A percentile compares a stretch with the other conserved stretches of the same genome.
Conservation (phyloP, 2,329 filamentous ascomycete species). For the Fusarium zealandicum region DNA sequence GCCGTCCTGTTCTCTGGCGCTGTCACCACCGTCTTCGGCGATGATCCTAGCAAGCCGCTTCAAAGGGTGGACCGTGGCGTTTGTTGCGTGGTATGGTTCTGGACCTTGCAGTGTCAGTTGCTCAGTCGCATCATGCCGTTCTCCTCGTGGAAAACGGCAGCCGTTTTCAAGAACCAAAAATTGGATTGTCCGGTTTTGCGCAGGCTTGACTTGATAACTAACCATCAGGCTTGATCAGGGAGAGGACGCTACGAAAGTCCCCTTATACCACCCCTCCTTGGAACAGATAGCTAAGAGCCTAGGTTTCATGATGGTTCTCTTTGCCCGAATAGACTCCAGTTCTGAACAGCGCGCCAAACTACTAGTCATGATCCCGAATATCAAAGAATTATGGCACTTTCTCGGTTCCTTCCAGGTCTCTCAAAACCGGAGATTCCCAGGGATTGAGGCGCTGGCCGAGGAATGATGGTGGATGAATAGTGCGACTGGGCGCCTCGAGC, state of each 20-base stretch:
- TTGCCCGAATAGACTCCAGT: not conserved
- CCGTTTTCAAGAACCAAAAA: not conserved
- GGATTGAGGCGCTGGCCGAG: slow-evolving; percentile 22
- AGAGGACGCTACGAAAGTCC: too few species aligned
- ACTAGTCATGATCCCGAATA: not conserved
- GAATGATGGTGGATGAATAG: slow-evolving; percentile 23
- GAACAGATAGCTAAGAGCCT: too few species aligned
- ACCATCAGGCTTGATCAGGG: too few species aligned
- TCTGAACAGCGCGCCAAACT: not conserved
- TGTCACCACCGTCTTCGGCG: slow-evolving; percentile 2
- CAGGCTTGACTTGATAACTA: too few species aligned
- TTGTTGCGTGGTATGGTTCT: not conserved
- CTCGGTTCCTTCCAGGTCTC: not conserved
- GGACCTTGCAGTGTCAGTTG: not conserved
- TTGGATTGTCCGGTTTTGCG: too few species aligned
- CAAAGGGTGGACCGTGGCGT: not conserved
- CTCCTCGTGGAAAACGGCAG: slow-evolving; percentile 8
- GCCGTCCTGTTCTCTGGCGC: not conserved
- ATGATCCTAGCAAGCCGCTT: slow-evolving; percentile 13
- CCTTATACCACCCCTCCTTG: too few species aligned
- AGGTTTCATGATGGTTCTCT: too few species aligned
- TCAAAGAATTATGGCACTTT: not conserved
- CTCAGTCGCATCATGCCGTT: slow-evolving; percentile 6
- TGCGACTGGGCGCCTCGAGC: not conserved
- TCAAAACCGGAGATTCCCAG: slow-evolving; percentile 5